Evolutionary conservation across 306 rosid genomes (phyloP).

Genomic region (Cicer judaicum): DNA sequence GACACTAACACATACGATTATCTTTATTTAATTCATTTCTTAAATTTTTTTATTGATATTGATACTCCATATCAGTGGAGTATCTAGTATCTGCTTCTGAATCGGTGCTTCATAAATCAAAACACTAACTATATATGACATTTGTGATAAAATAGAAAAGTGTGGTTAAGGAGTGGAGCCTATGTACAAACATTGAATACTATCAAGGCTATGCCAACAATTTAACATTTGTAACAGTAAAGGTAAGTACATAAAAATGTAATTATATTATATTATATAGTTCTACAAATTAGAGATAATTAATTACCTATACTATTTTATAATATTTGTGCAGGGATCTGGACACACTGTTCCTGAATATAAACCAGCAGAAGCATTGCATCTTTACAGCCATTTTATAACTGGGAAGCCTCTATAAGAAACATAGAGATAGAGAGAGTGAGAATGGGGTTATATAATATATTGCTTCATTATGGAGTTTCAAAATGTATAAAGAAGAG

Average conservation of each 20-base stretch:
- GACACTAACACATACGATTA: too few relatives aligned
- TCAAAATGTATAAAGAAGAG: background rate
- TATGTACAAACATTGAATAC: conserved; percentile 55
- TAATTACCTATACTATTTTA: background rate
- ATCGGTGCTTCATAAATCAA: too few relatives aligned
- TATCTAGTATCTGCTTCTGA: too few relatives aligned
- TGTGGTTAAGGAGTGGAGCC: conserved; percentile 54
- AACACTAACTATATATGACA: background rate
- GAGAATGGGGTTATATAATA: background rate
- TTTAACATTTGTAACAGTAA: conserved; percentile 71
- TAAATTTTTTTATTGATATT: too few relatives aligned
- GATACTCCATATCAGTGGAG: too few relatives aligned
- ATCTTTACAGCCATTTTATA: conserved; percentile 64
- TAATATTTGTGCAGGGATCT: conserved; percentile 67
- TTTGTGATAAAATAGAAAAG: conserved; percentile 45
- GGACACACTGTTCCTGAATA: conserved; percentile 97
- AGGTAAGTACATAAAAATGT: conserved; percentile 50
- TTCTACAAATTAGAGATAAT: background rate
- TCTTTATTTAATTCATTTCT: too few relatives aligned
- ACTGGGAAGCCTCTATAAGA: conserved; percentile 51
- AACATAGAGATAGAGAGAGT: background rate
- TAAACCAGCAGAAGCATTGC: conserved; percentile 75
- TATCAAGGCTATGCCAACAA: conserved; percentile 56
- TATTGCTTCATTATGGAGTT: background rate
- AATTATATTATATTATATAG: background rate